Conservation (phyloP, 2,329 filamentous ascomycete species). For the Trichoderma cornu-damae region DNA sequence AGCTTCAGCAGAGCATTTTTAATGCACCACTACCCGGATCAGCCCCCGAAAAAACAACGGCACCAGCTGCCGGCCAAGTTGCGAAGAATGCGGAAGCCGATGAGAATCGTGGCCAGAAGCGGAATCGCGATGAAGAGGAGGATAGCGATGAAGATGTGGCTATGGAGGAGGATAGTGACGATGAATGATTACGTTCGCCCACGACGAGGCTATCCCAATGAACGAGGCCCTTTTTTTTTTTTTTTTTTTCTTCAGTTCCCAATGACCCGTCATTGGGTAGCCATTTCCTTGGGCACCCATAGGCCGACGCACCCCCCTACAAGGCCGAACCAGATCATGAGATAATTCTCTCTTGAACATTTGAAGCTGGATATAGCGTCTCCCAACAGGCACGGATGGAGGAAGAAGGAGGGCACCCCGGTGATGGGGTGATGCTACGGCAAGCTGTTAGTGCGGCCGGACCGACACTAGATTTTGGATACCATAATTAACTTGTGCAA, state of each 20-base stretch:
- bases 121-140: slow-evolving; percentile 63
- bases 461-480: slow-evolving; percentile 19
- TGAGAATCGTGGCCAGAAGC: slow-evolving; percentile 61
- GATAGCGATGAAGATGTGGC: slow-evolving; percentile 64
- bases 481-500: slow-evolving; percentile 30
- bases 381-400: slow-evolving; percentile 87
- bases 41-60: slow-evolving; percentile 46
- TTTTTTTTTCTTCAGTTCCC: not conserved
- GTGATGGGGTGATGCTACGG: slow-evolving; percentile 75
- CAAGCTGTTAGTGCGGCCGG: slow-evolving; percentile 37
- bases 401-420: slow-evolving; percentile 74
- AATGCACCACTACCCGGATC: slow-evolving; percentile 56
- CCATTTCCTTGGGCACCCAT: slow-evolving; percentile 68
- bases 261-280: slow-evolving; percentile 31
- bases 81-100: slow-evolving; percentile 49
- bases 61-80: slow-evolving; percentile 39
- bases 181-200: slow-evolving; percentile 47
- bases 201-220: slow-evolving; percentile 7
- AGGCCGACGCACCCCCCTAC: slow-evolving; percentile 76
- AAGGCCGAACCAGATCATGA: slow-evolving; percentile 85
- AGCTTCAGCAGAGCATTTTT: slow-evolving; percentile 76
- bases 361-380: slow-evolving; percentile 68
- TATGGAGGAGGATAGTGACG: slow-evolving; percentile 68
- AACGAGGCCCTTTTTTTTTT: slow-evolving; percentile 1
- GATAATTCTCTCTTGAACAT: slow-evolving; percentile 62